Evolutionary conservation across 352 stramenopile species (phyloP), one percentile per base, ranked within the genome.

Genomic region (Salisapilia sapeloensis): DNA sequence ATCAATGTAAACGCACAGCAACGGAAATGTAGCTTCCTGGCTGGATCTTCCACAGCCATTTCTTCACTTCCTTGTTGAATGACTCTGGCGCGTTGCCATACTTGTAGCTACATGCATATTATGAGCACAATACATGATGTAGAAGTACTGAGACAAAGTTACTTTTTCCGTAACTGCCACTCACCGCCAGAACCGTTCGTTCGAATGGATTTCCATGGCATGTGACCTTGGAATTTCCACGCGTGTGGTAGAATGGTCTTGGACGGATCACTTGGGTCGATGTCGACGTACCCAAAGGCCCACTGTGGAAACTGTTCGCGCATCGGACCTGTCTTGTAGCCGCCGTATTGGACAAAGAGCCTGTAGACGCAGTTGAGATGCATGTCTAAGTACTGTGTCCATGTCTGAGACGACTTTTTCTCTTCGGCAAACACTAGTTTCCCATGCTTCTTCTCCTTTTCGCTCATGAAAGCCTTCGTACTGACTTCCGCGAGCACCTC

Each of bases 301-400:
- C 72, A 87, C 35, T 77, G 50, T 11, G 62, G 47, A 13, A 57
- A 75, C 24, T 70, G 38, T 20, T 46, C 39, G 11, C 72, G 67
- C 67, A 84, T 84, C 13, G 42, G 32, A 2, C 65, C 64, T 0
- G 72, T 87, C 48, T 75, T 76, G 56, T 87, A 87, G 18, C 53
- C 72, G 20, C 67, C 84, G 42, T 87, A 87, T 35, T 82, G 77
- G 17, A 87, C 72, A 18, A 87, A 76, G 8, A 87, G 14, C 33
- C 80, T 80, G 44, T 81, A 44, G 9, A 87, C 66, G 35, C 58
- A 71, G 28, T 56, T 75, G 53, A 72, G 76, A 17, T 87, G 72
- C 15, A 63, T 38, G 48, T 87, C 58, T 40, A 81, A 56, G 36
- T 72, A 81, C 15, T 47, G 56, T 16, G 63, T 56, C 72, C 72